Percentiles rank a stretch among this genome's conserved stretches.
These are phyloP conservation scores for Pleurotus citrinopileatus DNA, from an alignment of 768 basidiomycete genomes.

Conservation along the genomic window DNA sequence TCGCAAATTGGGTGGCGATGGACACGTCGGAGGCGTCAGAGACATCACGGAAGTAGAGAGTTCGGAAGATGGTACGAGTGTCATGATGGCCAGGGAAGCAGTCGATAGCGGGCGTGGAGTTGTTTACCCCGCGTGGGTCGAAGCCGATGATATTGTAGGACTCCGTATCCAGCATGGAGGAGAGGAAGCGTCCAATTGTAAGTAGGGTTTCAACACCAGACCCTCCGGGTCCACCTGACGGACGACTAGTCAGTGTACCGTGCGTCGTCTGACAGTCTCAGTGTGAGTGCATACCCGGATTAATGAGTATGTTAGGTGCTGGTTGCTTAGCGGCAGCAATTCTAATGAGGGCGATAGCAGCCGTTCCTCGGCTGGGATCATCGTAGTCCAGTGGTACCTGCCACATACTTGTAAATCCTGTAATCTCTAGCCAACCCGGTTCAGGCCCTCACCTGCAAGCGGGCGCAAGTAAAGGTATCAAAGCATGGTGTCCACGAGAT, in stretches of 20 bases:
- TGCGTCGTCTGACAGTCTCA: not conserved
- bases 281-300: not conserved
- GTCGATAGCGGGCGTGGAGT: not conserved
- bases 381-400: constrained; percentile 47
- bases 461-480: not conserved
- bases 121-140: constrained; percentile 38
- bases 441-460: not conserved
- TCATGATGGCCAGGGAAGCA: not conserved
- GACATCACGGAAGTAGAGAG: not conserved
- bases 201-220: constrained; percentile 33
- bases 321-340: constrained; percentile 22
- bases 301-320: not conserved
- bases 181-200: constrained; percentile 20
- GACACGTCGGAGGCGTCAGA: not conserved
- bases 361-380: constrained; percentile 33
- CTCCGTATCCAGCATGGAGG: constrained; percentile 34
- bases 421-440: not conserved
- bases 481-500: not conserved
- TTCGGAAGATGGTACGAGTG: not conserved
- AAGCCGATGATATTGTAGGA: constrained; percentile 44
- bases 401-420: too few relatives aligned
- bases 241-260: constrained; percentile 33
- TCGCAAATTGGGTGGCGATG: not conserved
- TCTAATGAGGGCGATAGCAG: constrained; percentile 39
- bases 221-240: constrained; percentile 42